Percentiles rank a stretch among this genome's conserved stretches.
Evolutionary conservation across 345 rosid genomes (phyloP).

Genomic region (Angophora floribunda): DNA sequence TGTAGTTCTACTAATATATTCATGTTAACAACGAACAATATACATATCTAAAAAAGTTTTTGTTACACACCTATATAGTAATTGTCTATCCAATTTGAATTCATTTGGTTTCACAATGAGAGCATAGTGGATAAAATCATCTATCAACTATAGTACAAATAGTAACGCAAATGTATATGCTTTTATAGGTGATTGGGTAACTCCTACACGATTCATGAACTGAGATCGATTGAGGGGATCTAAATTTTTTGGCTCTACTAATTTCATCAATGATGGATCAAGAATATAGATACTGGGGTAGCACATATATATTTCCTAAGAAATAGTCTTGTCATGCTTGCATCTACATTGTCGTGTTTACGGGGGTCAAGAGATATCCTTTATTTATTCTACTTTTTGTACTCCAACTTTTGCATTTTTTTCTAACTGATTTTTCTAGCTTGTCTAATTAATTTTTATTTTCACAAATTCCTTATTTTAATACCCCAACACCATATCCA

Average conservation of each 20-base stretch:
- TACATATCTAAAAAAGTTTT: background rate
- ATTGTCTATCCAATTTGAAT: background rate
- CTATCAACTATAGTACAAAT: background rate
- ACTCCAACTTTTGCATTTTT: background rate
- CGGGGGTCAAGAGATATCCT: background rate
- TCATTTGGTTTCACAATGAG: background rate
- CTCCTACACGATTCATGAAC: background rate
- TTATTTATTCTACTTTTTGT: background rate
- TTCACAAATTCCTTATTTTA: background rate
- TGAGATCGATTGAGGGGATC: background rate
- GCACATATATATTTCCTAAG: background rate
- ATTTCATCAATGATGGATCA: background rate
- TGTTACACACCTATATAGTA: background rate
- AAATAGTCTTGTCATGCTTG: background rate
- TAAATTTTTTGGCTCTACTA: background rate
- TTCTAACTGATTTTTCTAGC: background rate
- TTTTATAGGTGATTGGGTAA: background rate
- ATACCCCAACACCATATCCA: background rate
- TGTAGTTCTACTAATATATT: background rate
- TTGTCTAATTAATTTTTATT: background rate
- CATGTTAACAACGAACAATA: background rate
- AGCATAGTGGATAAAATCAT: background rate
- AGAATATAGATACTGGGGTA: background rate
- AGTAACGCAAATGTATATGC: background rate
- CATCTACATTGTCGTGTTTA: background rate